Evolutionary conservation across 768 basidiomycete genomes (phyloP).

Genomic region (Trametes cubensis): DNA sequence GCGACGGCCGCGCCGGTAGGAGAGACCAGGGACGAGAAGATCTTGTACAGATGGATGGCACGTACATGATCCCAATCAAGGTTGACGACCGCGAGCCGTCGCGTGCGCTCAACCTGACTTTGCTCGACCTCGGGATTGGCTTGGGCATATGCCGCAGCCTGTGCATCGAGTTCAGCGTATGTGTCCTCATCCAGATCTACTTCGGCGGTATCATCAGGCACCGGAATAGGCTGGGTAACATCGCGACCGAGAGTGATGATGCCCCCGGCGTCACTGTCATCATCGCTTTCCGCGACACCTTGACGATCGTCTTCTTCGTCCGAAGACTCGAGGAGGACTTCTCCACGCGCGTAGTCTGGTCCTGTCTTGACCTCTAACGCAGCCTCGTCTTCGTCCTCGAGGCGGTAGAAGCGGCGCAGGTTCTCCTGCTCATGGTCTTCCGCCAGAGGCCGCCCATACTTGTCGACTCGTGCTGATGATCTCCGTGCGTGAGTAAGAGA

Average conservation of each 20-base stretch:
- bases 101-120: constrained; percentile 50
- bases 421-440: constrained; percentile 74
- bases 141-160: constrained; percentile 63
- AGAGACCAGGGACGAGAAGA: constrained; percentile 86
- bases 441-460: constrained; percentile 80
- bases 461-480: constrained; percentile 71
- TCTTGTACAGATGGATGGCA: constrained; percentile 87
- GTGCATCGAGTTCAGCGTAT: constrained; percentile 72
- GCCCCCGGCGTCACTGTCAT: constrained; percentile 50
- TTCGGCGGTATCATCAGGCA: constrained; percentile 49
- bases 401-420: constrained; percentile 78
- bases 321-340: constrained; percentile 85
- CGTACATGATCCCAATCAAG: constrained; percentile 98
- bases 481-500: constrained; percentile 9
- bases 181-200: constrained; percentile 82
- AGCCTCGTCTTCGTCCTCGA: constrained; percentile 51
- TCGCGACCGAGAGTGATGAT: constrained; percentile 55
- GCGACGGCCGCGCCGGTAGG: constrained; percentile 43
- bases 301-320: constrained; percentile 62
- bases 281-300: constrained; percentile 32
- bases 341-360: constrained; percentile 87
- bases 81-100: constrained; percentile 87
- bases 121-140: constrained; percentile 46
- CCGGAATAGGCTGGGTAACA: constrained; percentile 44
- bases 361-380: constrained; percentile 30